Conservation (phyloP, 1,284 basidiomycete genomes). For the Bondarzewia mesenterica region DNA sequence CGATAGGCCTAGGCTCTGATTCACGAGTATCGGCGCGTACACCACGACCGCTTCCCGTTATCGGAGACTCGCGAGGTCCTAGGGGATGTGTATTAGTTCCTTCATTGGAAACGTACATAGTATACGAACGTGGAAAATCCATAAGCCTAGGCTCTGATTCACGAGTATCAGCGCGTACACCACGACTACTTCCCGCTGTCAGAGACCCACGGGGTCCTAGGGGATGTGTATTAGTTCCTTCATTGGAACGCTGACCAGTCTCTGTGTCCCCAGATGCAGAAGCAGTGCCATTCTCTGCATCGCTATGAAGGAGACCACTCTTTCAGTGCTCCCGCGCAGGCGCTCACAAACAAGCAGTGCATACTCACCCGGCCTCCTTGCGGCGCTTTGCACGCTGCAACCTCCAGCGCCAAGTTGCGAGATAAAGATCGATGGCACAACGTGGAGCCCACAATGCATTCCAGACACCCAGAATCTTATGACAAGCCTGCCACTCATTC, state of each 20-base stretch:
- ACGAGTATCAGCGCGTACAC: background rate
- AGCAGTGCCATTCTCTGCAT: background rate
- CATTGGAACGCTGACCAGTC: background rate
- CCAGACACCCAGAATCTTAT: slow-evolving; percentile 64
- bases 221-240: background rate
- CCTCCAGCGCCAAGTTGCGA: slow-evolving; percentile 56
- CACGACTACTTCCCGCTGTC: background rate
- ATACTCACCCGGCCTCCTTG: slow-evolving; percentile 22
- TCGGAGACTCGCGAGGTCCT: background rate
- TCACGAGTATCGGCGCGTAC: background rate
- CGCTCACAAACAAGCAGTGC: slow-evolving; percentile 16
- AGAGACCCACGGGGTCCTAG: background rate
- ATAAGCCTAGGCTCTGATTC: background rate
- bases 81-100: background rate
- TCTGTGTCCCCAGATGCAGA: background rate
- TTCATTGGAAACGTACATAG: background rate
- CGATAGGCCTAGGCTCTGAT: background rate
- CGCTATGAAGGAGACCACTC: background rate
- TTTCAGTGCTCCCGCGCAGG: background rate
- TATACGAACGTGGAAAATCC: background rate
- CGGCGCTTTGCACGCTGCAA: slow-evolving; percentile 33
- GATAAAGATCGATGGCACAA: slow-evolving; percentile 38
- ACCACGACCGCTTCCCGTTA: background rate
- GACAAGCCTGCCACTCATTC: slow-evolving; percentile 61
- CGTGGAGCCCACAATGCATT: slow-evolving; percentile 60